These are phyloP conservation scores for Cladorrhinum sp. DNA, from an alignment of 2,329 filamentous ascomycete species.

Conservation along the genomic window DNA sequence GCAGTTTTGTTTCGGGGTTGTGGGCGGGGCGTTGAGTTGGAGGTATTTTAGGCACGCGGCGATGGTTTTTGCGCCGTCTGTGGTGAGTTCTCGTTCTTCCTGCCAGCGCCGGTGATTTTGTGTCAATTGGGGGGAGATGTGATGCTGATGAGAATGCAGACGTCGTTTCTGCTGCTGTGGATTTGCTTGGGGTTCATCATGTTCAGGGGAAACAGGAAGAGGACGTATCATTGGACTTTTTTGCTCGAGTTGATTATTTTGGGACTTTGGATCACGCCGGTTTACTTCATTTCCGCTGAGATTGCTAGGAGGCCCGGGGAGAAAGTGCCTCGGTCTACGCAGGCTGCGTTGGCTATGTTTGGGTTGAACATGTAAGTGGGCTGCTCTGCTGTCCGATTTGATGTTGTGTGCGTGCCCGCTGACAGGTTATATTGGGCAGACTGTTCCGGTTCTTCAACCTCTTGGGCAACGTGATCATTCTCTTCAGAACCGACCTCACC, in stretches of 20 bases:
- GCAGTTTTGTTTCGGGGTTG: constrained; percentile 36
- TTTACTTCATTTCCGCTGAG: constrained; percentile 27
- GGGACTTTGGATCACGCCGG: constrained; percentile 32
- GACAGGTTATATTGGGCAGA: constrained; percentile 8
- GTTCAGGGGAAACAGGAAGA: constrained; percentile 33
- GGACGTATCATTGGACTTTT: constrained; percentile 41
- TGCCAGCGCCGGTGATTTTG: too few species aligned
- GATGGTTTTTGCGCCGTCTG: constrained; percentile 35
- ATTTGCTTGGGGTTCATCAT: constrained; percentile 35
- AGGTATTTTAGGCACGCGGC: constrained; percentile 33
- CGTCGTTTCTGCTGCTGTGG: constrained; percentile 38
- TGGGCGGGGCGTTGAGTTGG: constrained; percentile 39
- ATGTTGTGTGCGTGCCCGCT: neutral
- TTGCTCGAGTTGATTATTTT: constrained; percentile 38
- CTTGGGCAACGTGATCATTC: constrained; percentile 18
- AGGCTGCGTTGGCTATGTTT: constrained; percentile 36
- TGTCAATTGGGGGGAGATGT: too few species aligned
- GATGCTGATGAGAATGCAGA: too few species aligned
- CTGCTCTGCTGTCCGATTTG: neutral
- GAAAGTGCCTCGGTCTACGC: constrained; percentile 22
- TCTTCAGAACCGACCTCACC: constrained; percentile 16
- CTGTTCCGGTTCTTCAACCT: constrained; percentile 23
- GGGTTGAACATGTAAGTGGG: constrained; percentile 39
- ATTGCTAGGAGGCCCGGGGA: constrained; percentile 6
- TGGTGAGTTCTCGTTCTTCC: too few species aligned